phyloP scores from a whole-genome alignment of 495 filamentous ascomycete genomes.

The Podospora bellae-mahoneyi region DNA sequence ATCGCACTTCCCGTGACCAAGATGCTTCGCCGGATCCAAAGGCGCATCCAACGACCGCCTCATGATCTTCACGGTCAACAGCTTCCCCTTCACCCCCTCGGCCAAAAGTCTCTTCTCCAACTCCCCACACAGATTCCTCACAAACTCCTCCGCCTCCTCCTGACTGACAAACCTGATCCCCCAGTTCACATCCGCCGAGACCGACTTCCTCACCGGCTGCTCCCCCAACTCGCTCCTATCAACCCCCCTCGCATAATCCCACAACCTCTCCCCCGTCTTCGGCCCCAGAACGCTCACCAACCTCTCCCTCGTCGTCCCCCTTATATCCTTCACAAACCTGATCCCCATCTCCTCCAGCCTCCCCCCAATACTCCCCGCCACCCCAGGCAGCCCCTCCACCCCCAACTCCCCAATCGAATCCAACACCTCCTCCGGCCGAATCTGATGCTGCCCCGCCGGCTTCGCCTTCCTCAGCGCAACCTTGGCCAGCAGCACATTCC shows the following conservation, averaged over 20 bases:
- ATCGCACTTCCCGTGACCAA: conserved; percentile 95
- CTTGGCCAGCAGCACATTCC: conserved; percentile 86
- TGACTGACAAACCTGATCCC: conserved; percentile 91
- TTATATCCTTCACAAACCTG: conserved; percentile 76
- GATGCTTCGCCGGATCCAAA: conserved; percentile 86
- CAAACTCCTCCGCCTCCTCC: conserved; percentile 84
- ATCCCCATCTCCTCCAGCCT: conserved; percentile 86
- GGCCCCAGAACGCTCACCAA: conserved; percentile 72
- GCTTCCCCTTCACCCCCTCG: conserved; percentile 78
- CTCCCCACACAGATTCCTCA: conserved; percentile 77
- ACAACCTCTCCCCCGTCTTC: conserved; percentile 89
- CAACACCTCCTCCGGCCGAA: conserved; percentile 73
- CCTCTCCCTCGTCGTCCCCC: conserved; percentile 68
- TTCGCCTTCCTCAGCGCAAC: conserved; percentile 89
- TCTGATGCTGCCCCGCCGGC: conserved; percentile 85
- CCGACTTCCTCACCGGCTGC: conserved; percentile 74
- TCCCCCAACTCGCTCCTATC: conserved; percentile 84
- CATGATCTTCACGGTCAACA: conserved; percentile 93
- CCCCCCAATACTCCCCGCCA: conserved; percentile 77
- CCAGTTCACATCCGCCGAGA: conserved; percentile 97
- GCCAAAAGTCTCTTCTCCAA: conserved; percentile 74
- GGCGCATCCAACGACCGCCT: conserved; percentile 79
- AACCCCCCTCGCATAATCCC: conserved; percentile 86
- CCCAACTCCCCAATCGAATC: conserved; percentile 71
- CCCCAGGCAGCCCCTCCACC: conserved; percentile 79